Conservation (phyloP, 164 flowering plant species). For the Cinnamomum micranthum region DNA sequence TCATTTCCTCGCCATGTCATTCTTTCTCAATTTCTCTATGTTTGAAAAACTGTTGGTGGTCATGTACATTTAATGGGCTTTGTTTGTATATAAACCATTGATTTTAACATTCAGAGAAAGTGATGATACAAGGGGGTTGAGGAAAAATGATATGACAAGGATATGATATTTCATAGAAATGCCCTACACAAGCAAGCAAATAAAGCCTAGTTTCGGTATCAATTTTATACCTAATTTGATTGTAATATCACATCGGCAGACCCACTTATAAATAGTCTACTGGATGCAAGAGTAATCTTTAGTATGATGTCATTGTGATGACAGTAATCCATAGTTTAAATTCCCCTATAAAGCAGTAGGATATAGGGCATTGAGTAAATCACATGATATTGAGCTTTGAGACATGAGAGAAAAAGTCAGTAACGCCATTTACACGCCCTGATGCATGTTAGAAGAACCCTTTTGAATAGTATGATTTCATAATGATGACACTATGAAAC, state of each 20-base stretch:
- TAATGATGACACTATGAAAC: not conserved
- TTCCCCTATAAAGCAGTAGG: slow-evolving; percentile 1
- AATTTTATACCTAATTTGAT: too few relatives aligned
- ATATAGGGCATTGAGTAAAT: not conserved
- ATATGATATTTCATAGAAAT: too few relatives aligned
- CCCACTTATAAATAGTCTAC: not conserved
- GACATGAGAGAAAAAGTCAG: not conserved
- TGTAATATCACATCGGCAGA: not conserved
- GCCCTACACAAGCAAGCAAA: too few relatives aligned
- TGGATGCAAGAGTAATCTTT: not conserved
- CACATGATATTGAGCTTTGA: not conserved
- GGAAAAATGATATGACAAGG: too few relatives aligned
- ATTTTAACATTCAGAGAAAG: too few relatives aligned
- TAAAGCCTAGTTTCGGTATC: too few relatives aligned
- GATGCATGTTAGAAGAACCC: not conserved
- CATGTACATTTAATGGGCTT: too few relatives aligned
- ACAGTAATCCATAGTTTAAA: not conserved
- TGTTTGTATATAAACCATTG: too few relatives aligned
- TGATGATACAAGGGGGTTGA: too few relatives aligned
- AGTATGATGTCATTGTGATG: not conserved
- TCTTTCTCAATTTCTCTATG: too few relatives aligned
- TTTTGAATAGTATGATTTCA: not conserved
- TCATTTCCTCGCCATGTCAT: too few relatives aligned
- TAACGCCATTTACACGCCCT: not conserved
- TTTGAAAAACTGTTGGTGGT: too few relatives aligned